Base-by-base conservation (phyloP, 345 rosid species). In the Corchorus capsularis region DNA sequence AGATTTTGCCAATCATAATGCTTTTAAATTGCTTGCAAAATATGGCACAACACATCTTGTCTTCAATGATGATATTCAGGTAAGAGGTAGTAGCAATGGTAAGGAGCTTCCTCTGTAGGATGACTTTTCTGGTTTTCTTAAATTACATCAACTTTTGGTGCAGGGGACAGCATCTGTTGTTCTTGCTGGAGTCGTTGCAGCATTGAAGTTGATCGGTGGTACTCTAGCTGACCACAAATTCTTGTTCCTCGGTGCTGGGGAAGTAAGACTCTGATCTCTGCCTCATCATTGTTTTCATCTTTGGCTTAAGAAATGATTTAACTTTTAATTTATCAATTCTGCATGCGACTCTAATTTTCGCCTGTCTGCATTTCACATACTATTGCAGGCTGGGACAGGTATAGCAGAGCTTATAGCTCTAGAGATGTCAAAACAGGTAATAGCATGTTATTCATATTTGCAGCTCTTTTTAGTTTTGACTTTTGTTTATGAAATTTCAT, bases 1-100 rank as follows among this genome's bases (percentile, higher is more conserved):
- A 87, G 99, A 95, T 84, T 95, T 95, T 78, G 99, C 99, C 71
- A 95, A 95, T 81, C 99, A 95, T 87, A 92, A 95, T 45, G 99
- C 98, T 11, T 95, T 93, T 67, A 89, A 90, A 62, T 82, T 96
- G 73, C 96, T 96, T 69, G 83, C 89, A 4, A 93, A 86, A 75
- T 93, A 93, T 77, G 84, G 93, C 47, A 69, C 92, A 41, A 86
- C 84, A 20, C 98, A 96, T 83, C 97, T 96, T 7, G 97, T 96
- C 80, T 93, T 93, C 92, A 96, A 96, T 13, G 99, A 96, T 82
- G 98, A 96, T 72, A 96, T 93, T 68, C 98, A 96, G 92, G 99
- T 90, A 67, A 64, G 60, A 47, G 12, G 43, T 65, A 63, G 39
- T 22, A 46, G 45, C 63, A 52, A 4, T 55, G 8, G 32, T 64